Evolutionary conservation across 2,329 filamentous ascomycete genomes (phyloP).

Genomic region (Ophiostoma sp.): DNA sequence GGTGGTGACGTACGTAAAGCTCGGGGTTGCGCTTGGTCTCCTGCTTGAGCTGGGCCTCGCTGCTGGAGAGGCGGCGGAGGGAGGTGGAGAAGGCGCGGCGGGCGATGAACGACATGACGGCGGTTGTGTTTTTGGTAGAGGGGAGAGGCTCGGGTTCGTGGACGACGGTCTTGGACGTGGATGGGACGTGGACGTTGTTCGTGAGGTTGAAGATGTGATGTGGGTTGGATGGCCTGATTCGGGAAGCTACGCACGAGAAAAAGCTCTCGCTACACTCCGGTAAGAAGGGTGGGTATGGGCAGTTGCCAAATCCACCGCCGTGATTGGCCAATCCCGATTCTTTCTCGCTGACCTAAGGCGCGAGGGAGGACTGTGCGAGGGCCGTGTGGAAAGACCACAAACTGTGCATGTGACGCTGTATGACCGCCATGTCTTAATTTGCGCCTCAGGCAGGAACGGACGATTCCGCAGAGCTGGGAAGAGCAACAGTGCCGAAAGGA

Average conservation of each 20-base stretch:
- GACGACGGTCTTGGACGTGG: background rate
- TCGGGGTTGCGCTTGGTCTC: slow-evolving; percentile 59
- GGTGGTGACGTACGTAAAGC: slow-evolving; percentile 46
- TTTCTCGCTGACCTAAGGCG: slow-evolving; percentile 25
- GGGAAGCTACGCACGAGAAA: slow-evolving; percentile 27
- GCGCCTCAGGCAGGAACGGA: slow-evolving; percentile 20
- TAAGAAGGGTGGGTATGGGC: slow-evolving; percentile 21
- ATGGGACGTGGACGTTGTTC: background rate
- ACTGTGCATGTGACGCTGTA: background rate
- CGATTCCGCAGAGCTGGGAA: slow-evolving; percentile 6
- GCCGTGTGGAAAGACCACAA: background rate
- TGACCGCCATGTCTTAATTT: background rate
- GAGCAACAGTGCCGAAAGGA: background rate
- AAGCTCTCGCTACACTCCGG: slow-evolving; percentile 25
- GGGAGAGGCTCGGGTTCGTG: background rate
- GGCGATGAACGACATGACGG: slow-evolving; percentile 56
- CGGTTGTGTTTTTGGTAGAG: slow-evolving; percentile 33
- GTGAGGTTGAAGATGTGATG: background rate
- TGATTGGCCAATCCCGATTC: slow-evolving; percentile 28
- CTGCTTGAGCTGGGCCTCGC: slow-evolving; percentile 51
- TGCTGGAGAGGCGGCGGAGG: slow-evolving; percentile 30
- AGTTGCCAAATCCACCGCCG: slow-evolving; percentile 24
- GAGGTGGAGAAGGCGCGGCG: slow-evolving; percentile 58
- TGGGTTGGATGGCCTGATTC: slow-evolving; percentile 27
- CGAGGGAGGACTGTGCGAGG: background rate